A percentile compares a stretch with the other conserved stretches of the same genome.
These are phyloP conservation scores for Liriodendron chinense DNA, from an alignment of 164 flowering plant genomes.

Conservation along the genomic window DNA sequence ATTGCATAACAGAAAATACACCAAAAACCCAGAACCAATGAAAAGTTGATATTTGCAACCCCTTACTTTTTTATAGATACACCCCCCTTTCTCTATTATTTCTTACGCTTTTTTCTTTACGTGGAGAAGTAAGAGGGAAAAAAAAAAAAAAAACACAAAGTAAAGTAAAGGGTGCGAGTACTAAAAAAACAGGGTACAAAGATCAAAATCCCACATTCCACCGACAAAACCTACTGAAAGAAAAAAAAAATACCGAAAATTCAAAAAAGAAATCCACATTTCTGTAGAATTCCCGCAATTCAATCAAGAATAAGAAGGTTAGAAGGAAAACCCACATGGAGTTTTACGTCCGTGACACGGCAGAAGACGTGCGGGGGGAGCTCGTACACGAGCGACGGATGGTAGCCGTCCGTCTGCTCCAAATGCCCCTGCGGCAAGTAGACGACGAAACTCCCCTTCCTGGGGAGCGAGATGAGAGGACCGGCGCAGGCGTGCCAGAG, in stretches of 20 bases:
- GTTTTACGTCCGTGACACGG: constrained; percentile 81
- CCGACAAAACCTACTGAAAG: not conserved
- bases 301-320: not conserved
- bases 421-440: constrained; percentile 95
- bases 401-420: constrained; percentile 47
- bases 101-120: not conserved
- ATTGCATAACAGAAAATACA: not conserved
- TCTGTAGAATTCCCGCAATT: not conserved
- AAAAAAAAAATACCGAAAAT: not conserved
- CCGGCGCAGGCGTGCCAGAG: constrained; percentile 99
- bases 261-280: not conserved
- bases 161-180: not conserved
- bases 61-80: not conserved
- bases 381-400: constrained; percentile 24
- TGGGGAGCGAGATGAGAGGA: constrained; percentile 76
- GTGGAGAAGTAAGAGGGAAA: not conserved
- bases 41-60: not conserved
- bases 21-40: not conserved
- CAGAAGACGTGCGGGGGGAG: constrained; percentile 83
- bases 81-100: not conserved
- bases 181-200: not conserved
- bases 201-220: not conserved
- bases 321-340: constrained; percentile 49
- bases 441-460: constrained; percentile 74
- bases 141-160: no score